Percentiles rank a stretch among this genome's conserved stretches.
These are phyloP conservation scores for Sphagnum fallax DNA, from an alignment of 228 moss, liverwort and hornwort species.

Conservation along the genomic window DNA sequence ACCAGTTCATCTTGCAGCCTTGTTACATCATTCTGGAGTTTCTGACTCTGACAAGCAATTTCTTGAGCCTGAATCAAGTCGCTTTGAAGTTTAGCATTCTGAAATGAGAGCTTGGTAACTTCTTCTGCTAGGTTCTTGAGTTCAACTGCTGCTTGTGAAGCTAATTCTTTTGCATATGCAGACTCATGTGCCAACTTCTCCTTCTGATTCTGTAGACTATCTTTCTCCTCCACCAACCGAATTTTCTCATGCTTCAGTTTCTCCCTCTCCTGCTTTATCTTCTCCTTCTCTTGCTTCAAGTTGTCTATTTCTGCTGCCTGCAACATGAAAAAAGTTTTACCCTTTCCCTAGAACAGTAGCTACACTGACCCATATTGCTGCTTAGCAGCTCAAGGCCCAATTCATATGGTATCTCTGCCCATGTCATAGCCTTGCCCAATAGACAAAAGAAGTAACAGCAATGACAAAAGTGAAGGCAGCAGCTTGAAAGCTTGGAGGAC, in stretches of 20 bases:
- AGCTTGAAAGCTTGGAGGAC: no score
- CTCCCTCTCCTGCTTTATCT: slow-evolving; percentile 40
- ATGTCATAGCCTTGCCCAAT: no score
- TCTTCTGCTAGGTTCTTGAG: slow-evolving; percentile 97
- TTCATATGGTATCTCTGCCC: no score
- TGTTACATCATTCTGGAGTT: slow-evolving; percentile 68
- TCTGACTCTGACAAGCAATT: slow-evolving; percentile 74
- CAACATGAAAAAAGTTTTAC: background rate
- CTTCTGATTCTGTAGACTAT: slow-evolving; percentile 46
- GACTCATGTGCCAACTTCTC: slow-evolving; percentile 91
- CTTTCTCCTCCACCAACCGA: slow-evolving; percentile 63
- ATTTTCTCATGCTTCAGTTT: slow-evolving; percentile 63
- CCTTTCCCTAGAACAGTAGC: no score
- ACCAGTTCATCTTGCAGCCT: slow-evolving; percentile 54
- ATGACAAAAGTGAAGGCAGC: no score
- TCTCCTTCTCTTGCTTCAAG: slow-evolving; percentile 70
- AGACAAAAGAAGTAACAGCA: no score
- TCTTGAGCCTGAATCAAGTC: slow-evolving; percentile 84
- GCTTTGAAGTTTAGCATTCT: slow-evolving; percentile 77
- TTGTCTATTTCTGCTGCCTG: slow-evolving; percentile 83
- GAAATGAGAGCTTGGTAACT: slow-evolving; percentile 93
- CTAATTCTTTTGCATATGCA: slow-evolving; percentile 88
- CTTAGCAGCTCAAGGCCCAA: no score
- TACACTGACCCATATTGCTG: no score
- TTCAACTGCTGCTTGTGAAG: slow-evolving; percentile 90